Conservation (phyloP, 2,329 filamentous ascomycete genomes). For the Zymoseptoria tritici region DNA sequence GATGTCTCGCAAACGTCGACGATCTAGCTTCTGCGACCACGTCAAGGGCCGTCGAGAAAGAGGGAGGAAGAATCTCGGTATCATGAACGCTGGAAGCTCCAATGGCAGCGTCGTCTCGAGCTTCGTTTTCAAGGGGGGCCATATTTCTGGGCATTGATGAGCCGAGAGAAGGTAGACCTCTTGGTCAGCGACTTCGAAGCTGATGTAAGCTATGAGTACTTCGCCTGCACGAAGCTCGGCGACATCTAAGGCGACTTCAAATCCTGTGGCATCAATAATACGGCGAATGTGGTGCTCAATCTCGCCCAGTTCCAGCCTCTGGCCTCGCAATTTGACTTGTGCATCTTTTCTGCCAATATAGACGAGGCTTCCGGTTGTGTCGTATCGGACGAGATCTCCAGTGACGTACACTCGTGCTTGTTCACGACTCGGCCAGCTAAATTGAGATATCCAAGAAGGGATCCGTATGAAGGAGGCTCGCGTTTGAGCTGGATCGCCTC, state of each 20-base stretch:
- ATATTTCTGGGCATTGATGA: slow-evolving; percentile 5
- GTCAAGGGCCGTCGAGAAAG: slow-evolving; percentile 38
- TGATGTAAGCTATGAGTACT: neutral
- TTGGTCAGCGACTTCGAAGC: neutral
- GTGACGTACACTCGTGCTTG: slow-evolving; percentile 51
- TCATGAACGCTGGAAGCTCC: slow-evolving; percentile 35
- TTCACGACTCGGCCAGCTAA: slow-evolving; percentile 31
- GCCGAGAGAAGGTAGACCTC: neutral
- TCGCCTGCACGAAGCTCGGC: neutral
- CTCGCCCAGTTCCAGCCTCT: slow-evolving; percentile 53
- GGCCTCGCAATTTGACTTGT: slow-evolving; percentile 58
- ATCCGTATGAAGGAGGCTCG: slow-evolving; percentile 26
- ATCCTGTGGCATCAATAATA: neutral
- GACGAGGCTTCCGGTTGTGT: slow-evolving; percentile 44
- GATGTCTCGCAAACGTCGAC: slow-evolving; percentile 41
- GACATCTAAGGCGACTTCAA: neutral
- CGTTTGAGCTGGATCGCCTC: slow-evolving; percentile 28
- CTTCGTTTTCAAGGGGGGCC: neutral
- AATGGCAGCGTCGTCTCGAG: slow-evolving; percentile 15
- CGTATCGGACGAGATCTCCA: slow-evolving; percentile 51
- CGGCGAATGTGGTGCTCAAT: slow-evolving; percentile 32
- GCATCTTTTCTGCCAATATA: slow-evolving; percentile 51
- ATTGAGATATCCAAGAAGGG: slow-evolving; percentile 16
- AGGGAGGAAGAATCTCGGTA: slow-evolving; percentile 37
- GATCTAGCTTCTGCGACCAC: slow-evolving; percentile 36